Percentiles rank a stretch among this genome's conserved stretches.
Evolutionary conservation across 345 rosid species (phyloP).

Genomic region (Gossypium raimondii): DNA sequence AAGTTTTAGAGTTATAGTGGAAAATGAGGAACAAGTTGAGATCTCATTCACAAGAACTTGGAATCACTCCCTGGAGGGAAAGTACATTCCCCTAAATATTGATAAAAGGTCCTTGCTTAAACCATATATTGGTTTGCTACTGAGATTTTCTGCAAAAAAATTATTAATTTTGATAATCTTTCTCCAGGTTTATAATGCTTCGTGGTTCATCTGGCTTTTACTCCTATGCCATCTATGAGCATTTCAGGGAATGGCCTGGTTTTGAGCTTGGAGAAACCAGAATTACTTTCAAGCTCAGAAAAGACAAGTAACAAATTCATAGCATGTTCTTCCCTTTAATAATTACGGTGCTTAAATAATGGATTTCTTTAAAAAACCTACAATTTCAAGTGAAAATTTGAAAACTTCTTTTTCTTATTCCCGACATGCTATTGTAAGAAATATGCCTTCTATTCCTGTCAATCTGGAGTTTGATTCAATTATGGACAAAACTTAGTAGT

Average conservation of each 20-base stretch:
- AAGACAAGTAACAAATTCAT: conserved; percentile 64
- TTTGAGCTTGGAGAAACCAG: conserved; percentile 83
- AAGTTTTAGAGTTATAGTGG: conserved; percentile 49
- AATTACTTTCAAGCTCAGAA: conserved; percentile 88
- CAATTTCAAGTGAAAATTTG: neutral
- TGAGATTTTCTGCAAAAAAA: neutral
- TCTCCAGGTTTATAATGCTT: conserved; percentile 79
- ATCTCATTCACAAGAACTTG: conserved; percentile 63
- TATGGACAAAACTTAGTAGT: neutral
- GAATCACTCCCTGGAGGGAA: conserved; percentile 71
- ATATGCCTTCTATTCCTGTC: neutral
- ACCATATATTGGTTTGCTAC: conserved; percentile 10
- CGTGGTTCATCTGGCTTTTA: conserved; percentile 89
- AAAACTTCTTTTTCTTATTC: neutral
- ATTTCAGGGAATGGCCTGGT: conserved; percentile 82
- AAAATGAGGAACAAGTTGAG: conserved; percentile 65
- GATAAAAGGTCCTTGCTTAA: conserved; percentile 57
- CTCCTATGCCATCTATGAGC: conserved; percentile 81
- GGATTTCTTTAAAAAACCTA: neutral
- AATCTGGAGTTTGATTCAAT: neutral
- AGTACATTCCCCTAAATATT: conserved; percentile 64
- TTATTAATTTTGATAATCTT: conserved; percentile 20
- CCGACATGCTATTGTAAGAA: neutral
- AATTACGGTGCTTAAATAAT: neutral
- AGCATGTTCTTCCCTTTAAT: neutral